Conservation (phyloP, 2,329 filamentous ascomycete species). For the Coniochaeta pulveracea region DNA sequence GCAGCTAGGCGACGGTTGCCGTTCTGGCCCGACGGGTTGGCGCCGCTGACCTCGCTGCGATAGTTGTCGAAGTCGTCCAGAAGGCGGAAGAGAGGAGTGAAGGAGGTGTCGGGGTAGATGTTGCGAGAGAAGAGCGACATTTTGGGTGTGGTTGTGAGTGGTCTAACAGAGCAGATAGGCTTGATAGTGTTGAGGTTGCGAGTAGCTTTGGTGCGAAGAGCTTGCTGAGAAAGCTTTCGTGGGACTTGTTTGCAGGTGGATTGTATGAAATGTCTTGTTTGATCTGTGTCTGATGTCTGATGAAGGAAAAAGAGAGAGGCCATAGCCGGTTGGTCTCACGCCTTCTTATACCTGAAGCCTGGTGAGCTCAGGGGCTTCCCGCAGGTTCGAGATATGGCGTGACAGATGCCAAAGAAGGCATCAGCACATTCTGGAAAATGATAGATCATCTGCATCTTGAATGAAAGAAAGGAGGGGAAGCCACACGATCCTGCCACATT, state of each 20-base stretch:
- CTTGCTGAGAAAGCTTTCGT: conserved; percentile 2
- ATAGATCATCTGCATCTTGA: not conserved
- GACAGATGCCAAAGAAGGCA: not conserved
- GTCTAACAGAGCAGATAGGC: conserved; percentile 11
- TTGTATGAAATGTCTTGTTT: conserved; percentile 2
- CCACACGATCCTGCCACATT: not conserved
- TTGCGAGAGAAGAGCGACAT: conserved; percentile 51
- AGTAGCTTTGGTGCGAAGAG: conserved; percentile 1
- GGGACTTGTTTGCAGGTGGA: conserved; percentile 2
- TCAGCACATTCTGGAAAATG: conserved; percentile 5
- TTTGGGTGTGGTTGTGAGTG: conserved; percentile 23
- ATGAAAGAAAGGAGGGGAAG: conserved; percentile 1
- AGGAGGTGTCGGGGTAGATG: conserved; percentile 36
- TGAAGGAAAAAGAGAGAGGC: not conserved
- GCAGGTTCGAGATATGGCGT: not conserved
- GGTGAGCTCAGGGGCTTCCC: too few species aligned
- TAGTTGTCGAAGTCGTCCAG: conserved; percentile 54
- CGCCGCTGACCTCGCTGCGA: conserved; percentile 23
- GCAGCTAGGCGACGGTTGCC: conserved; percentile 16
- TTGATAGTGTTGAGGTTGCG: not conserved
- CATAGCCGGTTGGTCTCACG: not conserved
- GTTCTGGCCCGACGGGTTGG: conserved; percentile 13
- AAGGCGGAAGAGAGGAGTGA: conserved; percentile 51
- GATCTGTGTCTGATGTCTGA: conserved; percentile 3
- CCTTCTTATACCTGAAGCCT: conserved; percentile 1